Evolutionary conservation across 148 eudicot species (phyloP).

Genomic region (Rhododendron molle): DNA sequence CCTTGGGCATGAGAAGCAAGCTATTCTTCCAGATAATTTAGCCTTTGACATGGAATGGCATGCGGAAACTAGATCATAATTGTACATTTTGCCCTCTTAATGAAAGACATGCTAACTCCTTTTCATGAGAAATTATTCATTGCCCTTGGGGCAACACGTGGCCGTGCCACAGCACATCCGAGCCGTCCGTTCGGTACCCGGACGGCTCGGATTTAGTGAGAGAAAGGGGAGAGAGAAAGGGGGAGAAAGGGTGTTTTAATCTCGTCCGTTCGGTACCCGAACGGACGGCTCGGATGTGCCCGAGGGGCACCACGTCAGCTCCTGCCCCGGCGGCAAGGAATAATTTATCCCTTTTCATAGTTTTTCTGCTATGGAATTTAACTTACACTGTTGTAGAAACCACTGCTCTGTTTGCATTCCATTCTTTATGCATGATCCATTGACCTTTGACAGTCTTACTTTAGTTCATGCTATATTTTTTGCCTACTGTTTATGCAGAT

Average conservation of each 20-base stretch:
- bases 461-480: conserved; percentile 22
- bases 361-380: neutral
- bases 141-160: too few species aligned
- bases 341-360: neutral
- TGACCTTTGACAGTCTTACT: neutral
- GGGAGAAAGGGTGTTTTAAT: too few species aligned
- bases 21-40: neutral
- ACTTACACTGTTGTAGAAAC: neutral
- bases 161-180: too few species aligned
- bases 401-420: neutral
- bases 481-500: conserved; percentile 55
- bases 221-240: too few species aligned
- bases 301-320: too few species aligned
- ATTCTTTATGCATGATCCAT: neutral
- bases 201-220: too few species aligned
- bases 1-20: neutral
- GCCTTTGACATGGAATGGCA: neutral
- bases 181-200: too few species aligned
- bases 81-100: neutral
- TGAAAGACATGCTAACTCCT: neutral
- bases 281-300: too few species aligned
- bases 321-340: too few species aligned
- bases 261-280: too few species aligned
- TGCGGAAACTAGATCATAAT: neutral
- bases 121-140: too few species aligned